Evolutionary conservation across 805 yeast species (phyloP), one percentile per base, ranked within the genome.

Genomic region (Candida morakotiae): DNA sequence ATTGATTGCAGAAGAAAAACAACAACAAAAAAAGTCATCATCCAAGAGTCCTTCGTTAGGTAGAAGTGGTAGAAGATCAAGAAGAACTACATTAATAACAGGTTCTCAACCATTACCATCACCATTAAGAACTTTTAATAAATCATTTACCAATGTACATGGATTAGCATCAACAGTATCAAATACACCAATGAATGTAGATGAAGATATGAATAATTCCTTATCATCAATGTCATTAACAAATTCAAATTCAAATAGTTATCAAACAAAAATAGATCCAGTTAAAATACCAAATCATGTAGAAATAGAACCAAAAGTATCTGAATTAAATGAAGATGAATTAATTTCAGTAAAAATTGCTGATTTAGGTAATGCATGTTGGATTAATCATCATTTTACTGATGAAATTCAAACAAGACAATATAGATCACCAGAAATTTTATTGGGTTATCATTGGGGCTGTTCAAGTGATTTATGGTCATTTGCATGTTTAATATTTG

Each of bases 401-500:
- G 76, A 78, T 48, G 83, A 79, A 50, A 79, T 80, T 41, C 84
- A 80, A 55, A 80, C 87, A 2, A 56, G 87, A 40, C 85, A 80
- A 48, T 80, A 80, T 50, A 57, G 87, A 25, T 64, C 83, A 1
- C 85, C 86, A 0, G 87, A 81, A 48, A 34, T 34, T 14, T 64
- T 81, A 4, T 53, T 81, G 27, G 93, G 95, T 0, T 75, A 84
- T 8, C 70, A 76, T 22, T 93, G 98, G 98, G 98, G 98, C 1
- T 88, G 95, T 36, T 80, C 91, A 38, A 82, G 94, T 1, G 98
- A 93, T 61, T 74, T 91, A 33, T 93, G 98, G 98, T 85, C 96
- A n/a, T 69, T 85, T 51, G 97, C 95, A 0, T 89, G 98, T 62
- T 63, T 93, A 51, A 69, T 85, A 1, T 93, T 93, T 62, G 98